These are phyloP conservation scores for Aureobasidium namibiae DNA, from an alignment of 2,329 filamentous ascomycete genomes.

Conservation along the genomic window DNA sequence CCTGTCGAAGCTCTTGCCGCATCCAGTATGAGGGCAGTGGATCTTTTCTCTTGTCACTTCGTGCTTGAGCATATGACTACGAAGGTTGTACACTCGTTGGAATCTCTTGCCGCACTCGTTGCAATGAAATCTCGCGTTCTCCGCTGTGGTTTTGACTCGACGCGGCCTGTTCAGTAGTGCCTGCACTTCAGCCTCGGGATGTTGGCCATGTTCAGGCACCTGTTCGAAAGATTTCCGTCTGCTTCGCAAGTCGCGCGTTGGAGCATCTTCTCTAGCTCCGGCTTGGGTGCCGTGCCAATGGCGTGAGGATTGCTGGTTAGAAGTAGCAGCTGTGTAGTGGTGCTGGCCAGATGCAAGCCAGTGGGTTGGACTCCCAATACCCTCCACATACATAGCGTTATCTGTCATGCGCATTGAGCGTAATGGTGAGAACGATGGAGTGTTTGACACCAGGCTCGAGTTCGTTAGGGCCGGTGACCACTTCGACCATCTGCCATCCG, in stretches of 20 bases:
- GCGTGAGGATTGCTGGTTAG: neutral
- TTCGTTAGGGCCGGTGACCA: slow-evolving; percentile 1
- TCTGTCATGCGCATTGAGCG: neutral
- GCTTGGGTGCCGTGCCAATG: neutral
- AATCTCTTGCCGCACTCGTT: slow-evolving; percentile 70
- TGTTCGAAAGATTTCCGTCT: neutral
- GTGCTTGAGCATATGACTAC: slow-evolving; percentile 78
- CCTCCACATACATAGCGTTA: neutral
- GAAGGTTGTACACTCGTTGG: slow-evolving; percentile 77
- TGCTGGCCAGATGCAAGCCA: neutral
- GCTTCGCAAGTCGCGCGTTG: neutral
- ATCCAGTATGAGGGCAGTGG: slow-evolving; percentile 58
- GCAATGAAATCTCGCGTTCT: slow-evolving; percentile 66
- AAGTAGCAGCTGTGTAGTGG: neutral
- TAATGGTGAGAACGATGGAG: neutral
- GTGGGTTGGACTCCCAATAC: neutral
- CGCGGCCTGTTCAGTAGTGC: slow-evolving; percentile 16
- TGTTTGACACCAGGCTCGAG: neutral
- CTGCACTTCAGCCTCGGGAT: neutral
- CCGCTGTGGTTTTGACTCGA: slow-evolving; percentile 38
- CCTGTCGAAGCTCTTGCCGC: slow-evolving; percentile 68
- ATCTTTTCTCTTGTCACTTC: slow-evolving; percentile 64
- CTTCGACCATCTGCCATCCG: neutral
- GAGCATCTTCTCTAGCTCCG: neutral
- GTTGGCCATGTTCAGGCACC: neutral